phyloP scores from a whole-genome alignment of 345 rosid genomes.

The Kandelia obovata region DNA sequence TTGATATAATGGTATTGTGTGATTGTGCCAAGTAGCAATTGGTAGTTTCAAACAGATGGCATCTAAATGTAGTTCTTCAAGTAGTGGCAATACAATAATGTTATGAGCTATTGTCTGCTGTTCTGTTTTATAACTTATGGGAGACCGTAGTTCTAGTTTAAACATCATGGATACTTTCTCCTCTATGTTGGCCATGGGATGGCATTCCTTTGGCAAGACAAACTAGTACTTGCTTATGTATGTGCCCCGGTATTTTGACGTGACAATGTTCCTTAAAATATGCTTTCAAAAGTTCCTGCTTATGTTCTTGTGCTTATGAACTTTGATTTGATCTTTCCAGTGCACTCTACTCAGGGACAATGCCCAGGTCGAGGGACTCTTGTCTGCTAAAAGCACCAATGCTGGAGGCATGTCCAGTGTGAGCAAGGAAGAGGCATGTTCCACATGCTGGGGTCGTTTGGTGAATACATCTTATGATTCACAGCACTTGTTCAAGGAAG shows the following conservation, averaged over 20 bases:
- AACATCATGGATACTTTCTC: neutral
- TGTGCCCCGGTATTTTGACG: neutral
- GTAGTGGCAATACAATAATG: too few relatives aligned
- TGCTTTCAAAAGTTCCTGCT: neutral
- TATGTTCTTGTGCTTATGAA: slow-evolving; percentile 53
- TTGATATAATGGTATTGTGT: too few relatives aligned
- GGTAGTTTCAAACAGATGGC: too few relatives aligned
- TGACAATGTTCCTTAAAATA: neutral
- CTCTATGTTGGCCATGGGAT: neutral
- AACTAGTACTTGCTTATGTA: neutral
- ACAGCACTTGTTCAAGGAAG: slow-evolving; percentile 29
- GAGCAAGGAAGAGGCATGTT: slow-evolving; percentile 24
- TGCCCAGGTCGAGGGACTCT: slow-evolving; percentile 45
- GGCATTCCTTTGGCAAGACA: neutral
- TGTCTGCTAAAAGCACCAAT: slow-evolving; percentile 24
- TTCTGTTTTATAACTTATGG: too few relatives aligned
- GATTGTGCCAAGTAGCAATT: too few relatives aligned
- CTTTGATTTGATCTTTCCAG: slow-evolving; percentile 87
- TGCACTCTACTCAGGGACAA: slow-evolving; percentile 92
- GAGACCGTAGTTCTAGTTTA: neutral
- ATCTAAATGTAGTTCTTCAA: too few relatives aligned
- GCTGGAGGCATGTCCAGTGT: slow-evolving; percentile 21
- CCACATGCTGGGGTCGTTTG: slow-evolving; percentile 10
- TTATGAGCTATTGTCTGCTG: too few relatives aligned
- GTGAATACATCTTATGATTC: slow-evolving; percentile 22